Evolutionary conservation across 495 filamentous ascomycete species (phyloP), one percentile per base, ranked within the genome.

Genomic region (Penicillium angulare): DNA sequence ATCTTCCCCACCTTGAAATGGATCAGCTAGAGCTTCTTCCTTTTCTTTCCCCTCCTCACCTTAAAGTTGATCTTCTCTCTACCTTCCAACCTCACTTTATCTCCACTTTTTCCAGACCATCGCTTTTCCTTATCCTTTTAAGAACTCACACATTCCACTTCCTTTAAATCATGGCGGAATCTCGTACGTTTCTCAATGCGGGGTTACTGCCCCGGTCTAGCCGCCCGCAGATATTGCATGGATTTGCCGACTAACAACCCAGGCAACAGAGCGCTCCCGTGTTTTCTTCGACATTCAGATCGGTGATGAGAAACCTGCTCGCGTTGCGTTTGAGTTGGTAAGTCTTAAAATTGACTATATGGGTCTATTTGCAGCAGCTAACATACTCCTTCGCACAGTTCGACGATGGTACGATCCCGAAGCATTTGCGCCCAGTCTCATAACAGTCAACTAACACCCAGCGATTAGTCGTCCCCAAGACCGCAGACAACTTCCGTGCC

Each of bases 221-320:
- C 53, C 50, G 49, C 27, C 20, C 20, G 38, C 38, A 49, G 24
- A 38, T 27, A 29, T 32, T 48, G 35, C 48, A 44, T 40, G 48
- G 32, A 47, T 54, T 56, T 31, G 23, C 38, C 12, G 23, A 43
- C 50, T 16, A 43, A 62, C 62, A 34, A 72, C 57, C 31, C 36
- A 46, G 17, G 44, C 23, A 43, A 26, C 42, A 74, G 74, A 65
- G 50, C 86, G 88, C 58, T 80, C 81, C 69, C 82, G 87, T 50
- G 89, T 91, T 70, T 96, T 86, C 75, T 92, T 97, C 67, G 90
- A 96, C 75, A 84, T 97, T 62, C 78, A 86, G 53, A 88, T 95
- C 59, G 89, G 86, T 50, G 73, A 78, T 15, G 78, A 84, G 58
- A 76, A 80, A 32, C 76, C 82, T 36, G 90, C 89, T 32, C 86